Evolutionary conservation across 1,284 basidiomycete genomes (phyloP).

Genomic region (Xerocomus minutiporus): DNA sequence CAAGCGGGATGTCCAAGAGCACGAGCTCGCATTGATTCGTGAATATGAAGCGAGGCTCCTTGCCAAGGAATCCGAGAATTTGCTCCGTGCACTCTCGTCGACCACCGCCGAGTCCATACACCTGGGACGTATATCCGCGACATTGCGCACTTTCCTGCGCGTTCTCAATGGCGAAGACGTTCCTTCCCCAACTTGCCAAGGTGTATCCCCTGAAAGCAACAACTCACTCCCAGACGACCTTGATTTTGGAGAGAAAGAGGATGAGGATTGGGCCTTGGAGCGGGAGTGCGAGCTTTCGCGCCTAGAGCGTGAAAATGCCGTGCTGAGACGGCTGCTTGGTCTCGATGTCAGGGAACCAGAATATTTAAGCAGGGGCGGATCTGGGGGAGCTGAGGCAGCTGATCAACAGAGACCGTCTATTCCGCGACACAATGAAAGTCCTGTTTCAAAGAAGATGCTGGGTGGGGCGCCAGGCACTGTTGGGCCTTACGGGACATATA

Average conservation of each 20-base stretch:
- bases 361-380: conserved; percentile 1
- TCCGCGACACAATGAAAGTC: conserved; percentile 22
- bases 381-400: neutral
- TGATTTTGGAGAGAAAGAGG: conserved; percentile 24
- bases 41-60: conserved; percentile 88
- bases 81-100: conserved; percentile 55
- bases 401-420: conserved; percentile 20
- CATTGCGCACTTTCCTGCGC: conserved; percentile 72
- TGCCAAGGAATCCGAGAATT: conserved; percentile 69
- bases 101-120: conserved; percentile 67
- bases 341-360: conserved; percentile 30
- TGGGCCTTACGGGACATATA: conserved; percentile 44
- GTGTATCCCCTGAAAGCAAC: conserved; percentile 3
- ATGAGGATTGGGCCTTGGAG: conserved; percentile 72
- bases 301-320: conserved; percentile 81
- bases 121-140: conserved; percentile 67
- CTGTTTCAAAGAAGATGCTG: conserved; percentile 31
- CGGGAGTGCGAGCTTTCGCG: conserved; percentile 82
- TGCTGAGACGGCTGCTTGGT: conserved; percentile 68
- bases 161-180: conserved; percentile 70
- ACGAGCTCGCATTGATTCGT: conserved; percentile 84
- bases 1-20: conserved; percentile 90
- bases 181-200: conserved; percentile 6
- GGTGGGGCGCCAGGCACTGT: conserved; percentile 43
- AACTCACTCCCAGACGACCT: conserved; percentile 10